Percentiles rank a stretch among this genome's conserved stretches.
These are phyloP conservation scores for Suhomyces atakaporum DNA, from an alignment of 1,139 yeast genomes.

Conservation along the genomic window DNA sequence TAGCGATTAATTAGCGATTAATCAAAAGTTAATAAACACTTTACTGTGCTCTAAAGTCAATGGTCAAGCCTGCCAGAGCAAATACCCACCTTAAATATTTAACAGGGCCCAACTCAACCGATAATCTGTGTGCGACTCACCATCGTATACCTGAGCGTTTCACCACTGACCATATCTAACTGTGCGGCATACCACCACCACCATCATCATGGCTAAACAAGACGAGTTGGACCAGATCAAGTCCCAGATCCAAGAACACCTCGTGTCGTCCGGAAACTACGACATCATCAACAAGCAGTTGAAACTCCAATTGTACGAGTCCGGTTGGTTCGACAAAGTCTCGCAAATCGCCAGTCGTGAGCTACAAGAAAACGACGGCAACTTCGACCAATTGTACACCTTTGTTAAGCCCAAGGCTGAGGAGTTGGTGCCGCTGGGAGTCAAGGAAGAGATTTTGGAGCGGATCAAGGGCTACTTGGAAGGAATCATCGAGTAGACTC, in stretches of 20 bases:
- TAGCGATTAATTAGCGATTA: no score
- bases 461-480: slow-evolving; percentile 67
- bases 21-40: no score
- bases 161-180: no score
- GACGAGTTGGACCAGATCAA: slow-evolving; percentile 54
- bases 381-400: slow-evolving; percentile 55
- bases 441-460: slow-evolving; percentile 59
- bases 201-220: slow-evolving; percentile 35
- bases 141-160: no score
- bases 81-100: no score
- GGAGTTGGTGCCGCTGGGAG: slow-evolving; percentile 66
- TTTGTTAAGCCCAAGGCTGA: slow-evolving; percentile 66
- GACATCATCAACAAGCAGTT: slow-evolving; percentile 64
- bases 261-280: slow-evolving; percentile 79
- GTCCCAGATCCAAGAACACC: slow-evolving; percentile 65
- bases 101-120: no score
- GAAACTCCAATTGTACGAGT: slow-evolving; percentile 64
- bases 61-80: no score
- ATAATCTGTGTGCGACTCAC: no score
- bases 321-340: slow-evolving; percentile 87
- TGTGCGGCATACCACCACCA: no score
- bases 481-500: slow-evolving; percentile 40
- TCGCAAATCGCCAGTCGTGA: slow-evolving; percentile 53
- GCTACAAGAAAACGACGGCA: slow-evolving; percentile 34
- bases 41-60: no score